Evolutionary conservation across 805 yeast species (phyloP).

Genomic region (Teunomyces cretensis): DNA sequence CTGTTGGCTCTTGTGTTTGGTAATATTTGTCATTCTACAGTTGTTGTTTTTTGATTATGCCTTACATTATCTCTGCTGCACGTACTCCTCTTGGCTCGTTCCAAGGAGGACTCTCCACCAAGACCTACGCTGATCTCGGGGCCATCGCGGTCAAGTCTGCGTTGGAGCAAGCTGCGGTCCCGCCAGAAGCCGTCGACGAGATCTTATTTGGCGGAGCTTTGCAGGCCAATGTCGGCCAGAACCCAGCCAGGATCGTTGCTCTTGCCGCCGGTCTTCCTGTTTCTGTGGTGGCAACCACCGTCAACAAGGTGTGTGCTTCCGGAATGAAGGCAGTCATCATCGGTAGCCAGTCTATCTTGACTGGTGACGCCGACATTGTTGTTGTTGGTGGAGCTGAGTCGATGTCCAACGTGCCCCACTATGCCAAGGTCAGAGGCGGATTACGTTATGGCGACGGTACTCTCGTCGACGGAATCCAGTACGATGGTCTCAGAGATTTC

Average conservation of each 20-base stretch:
- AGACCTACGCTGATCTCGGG: slow-evolving; percentile 82
- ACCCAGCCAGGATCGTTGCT: slow-evolving; percentile 98
- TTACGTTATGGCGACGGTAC: slow-evolving; percentile 82
- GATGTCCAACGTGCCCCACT: slow-evolving; percentile 94
- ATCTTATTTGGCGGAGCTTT: slow-evolving; percentile 89
- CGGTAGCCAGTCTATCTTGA: slow-evolving; percentile 85
- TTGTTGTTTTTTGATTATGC: too few species aligned
- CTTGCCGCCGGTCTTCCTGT: slow-evolving; percentile 82
- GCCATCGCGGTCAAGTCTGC: slow-evolving; percentile 90
- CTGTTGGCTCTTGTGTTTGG: too few species aligned
- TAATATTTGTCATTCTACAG: too few species aligned
- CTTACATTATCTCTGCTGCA: slow-evolving; percentile 81
- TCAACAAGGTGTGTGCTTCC: slow-evolving; percentile 96
- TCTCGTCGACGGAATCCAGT: slow-evolving; percentile 83
- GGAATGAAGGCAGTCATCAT: slow-evolving; percentile 89
- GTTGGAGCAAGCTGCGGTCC: slow-evolving; percentile 76
- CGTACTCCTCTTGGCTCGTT: slow-evolving; percentile 98
- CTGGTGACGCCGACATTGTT: slow-evolving; percentile 89
- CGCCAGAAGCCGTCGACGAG: slow-evolving; percentile 80
- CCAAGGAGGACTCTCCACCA: slow-evolving; percentile 77
- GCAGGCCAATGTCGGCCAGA: slow-evolving; percentile 93
- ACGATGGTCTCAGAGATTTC: slow-evolving; percentile 92
- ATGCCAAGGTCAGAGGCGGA: slow-evolving; percentile 80
- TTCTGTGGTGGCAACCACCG: slow-evolving; percentile 79
- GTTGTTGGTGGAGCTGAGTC: slow-evolving; percentile 98